Evolutionary conservation across 352 stramenopile species (phyloP).

Genomic region (Phytophthora podocarpi): DNA sequence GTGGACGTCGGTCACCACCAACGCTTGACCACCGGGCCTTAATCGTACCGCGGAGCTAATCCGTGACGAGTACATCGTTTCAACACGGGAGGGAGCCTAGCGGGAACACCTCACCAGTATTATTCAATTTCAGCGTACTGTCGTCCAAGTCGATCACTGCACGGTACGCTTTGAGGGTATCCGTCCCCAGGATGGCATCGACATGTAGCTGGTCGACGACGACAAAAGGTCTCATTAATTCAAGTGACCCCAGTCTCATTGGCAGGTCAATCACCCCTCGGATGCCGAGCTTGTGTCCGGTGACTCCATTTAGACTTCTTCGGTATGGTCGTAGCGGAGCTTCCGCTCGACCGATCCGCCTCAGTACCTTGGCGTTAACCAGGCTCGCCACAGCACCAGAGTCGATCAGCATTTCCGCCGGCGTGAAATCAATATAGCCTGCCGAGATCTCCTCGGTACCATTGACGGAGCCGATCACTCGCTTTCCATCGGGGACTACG

Average conservation of each 20-base stretch:
- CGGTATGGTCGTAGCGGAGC: not conserved
- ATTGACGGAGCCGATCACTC: not conserved
- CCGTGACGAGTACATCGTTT: not conserved
- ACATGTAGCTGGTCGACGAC: not conserved
- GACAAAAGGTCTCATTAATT: not conserved
- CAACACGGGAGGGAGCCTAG: not conserved
- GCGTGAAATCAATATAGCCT: not conserved
- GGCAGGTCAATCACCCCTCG: not conserved
- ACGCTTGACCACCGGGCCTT: not conserved
- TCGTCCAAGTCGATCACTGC: not conserved
- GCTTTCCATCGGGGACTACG: not conserved
- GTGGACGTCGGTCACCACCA: not conserved
- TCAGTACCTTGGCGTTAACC: not conserved
- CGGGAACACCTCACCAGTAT: not conserved
- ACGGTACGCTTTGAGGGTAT: no score
- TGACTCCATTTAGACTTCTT: not conserved
- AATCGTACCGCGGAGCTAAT: not conserved
- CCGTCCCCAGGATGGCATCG: no score
- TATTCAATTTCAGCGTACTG: not conserved
- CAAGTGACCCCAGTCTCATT: not conserved
- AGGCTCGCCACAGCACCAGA: conserved; percentile 3
- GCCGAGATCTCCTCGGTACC: not conserved
- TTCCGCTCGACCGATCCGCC: not conserved
- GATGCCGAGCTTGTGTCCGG: not conserved
- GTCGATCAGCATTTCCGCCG: not conserved